These are phyloP conservation scores for Immersiella caudata DNA, from an alignment of 495 filamentous ascomycete genomes.

Conservation along the genomic window DNA sequence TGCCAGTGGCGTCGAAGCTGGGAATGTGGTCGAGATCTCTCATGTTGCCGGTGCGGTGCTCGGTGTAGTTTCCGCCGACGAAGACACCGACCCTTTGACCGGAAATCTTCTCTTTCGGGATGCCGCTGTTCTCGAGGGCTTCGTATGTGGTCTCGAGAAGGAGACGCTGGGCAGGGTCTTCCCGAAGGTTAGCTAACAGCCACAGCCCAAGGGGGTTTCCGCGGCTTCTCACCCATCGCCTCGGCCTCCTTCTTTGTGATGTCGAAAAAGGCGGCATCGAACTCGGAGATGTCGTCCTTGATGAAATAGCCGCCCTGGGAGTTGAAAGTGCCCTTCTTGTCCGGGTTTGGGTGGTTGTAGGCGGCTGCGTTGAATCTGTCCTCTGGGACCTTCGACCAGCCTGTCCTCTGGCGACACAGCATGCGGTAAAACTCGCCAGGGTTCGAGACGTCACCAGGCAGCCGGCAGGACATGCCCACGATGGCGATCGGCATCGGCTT, in stretches of 20 bases:
- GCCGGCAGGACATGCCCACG: slow-evolving; percentile 51
- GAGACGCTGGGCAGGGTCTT: slow-evolving; percentile 59
- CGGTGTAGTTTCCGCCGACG: slow-evolving; percentile 45
- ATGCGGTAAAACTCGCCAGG: slow-evolving; percentile 51
- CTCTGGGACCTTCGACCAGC: slow-evolving; percentile 55
- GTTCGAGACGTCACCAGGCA: slow-evolving; percentile 49
- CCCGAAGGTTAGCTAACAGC: not conserved
- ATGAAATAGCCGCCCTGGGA: slow-evolving; percentile 58
- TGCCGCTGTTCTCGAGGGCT: slow-evolving; percentile 53
- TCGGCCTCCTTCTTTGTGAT: slow-evolving; percentile 54
- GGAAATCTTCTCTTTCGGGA: slow-evolving; percentile 48
- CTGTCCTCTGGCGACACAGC: slow-evolving; percentile 42
- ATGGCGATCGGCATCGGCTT: slow-evolving; percentile 45
- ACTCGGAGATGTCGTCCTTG: slow-evolving; percentile 49
- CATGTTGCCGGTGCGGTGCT: slow-evolving; percentile 43
- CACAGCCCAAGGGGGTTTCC: not conserved
- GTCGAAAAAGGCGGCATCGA: slow-evolving; percentile 58
- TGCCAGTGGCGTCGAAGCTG: slow-evolving; percentile 46
- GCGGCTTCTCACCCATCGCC: slow-evolving; percentile 44
- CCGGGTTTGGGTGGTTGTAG: slow-evolving; percentile 64
- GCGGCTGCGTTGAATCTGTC: slow-evolving; percentile 70
- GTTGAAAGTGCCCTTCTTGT: slow-evolving; percentile 46
- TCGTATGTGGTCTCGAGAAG: slow-evolving; percentile 59
- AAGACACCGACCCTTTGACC: slow-evolving; percentile 51
- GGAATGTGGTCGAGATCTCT: slow-evolving; percentile 46